These are phyloP conservation scores for Blumeria hordei DNA, from an alignment of 2,329 filamentous ascomycete species.

Conservation along the genomic window DNA sequence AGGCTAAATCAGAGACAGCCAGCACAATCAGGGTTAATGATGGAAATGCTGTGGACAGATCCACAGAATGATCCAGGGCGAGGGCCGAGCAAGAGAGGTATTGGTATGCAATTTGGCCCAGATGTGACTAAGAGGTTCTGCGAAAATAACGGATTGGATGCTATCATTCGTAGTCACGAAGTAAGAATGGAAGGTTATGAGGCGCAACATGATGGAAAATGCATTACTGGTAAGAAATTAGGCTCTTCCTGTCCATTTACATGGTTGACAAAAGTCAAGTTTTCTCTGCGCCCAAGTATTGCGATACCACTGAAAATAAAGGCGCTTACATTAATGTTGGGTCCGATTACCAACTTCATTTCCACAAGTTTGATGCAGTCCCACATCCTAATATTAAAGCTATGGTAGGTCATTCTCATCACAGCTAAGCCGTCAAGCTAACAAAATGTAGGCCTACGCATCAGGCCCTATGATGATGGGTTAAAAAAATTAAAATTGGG, in stretches of 20 bases:
- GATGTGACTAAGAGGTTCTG: slow-evolving; percentile 94
- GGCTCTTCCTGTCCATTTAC: background rate
- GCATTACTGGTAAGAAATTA: slow-evolving; percentile 52
- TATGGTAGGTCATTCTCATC: slow-evolving; percentile 33
- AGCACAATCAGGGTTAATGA: slow-evolving; percentile 87
- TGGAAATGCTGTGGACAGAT: slow-evolving; percentile 99
- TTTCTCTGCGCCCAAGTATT: slow-evolving; percentile 94
- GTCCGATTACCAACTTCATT: slow-evolving; percentile 73
- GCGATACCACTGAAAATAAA: slow-evolving; percentile 93
- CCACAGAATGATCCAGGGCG: slow-evolving; percentile 68
- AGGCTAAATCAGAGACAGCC: slow-evolving; percentile 79
- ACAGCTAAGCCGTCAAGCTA: background rate
- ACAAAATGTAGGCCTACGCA: background rate
- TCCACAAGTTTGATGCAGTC: slow-evolving; percentile 85
- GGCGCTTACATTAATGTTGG: slow-evolving; percentile 96
- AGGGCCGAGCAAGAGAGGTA: slow-evolving; percentile 86
- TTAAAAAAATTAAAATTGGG: too few species aligned
- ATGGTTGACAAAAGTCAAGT: slow-evolving; percentile 24
- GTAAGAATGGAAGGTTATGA: slow-evolving; percentile 99
- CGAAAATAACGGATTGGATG: slow-evolving; percentile 81
- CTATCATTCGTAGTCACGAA: slow-evolving; percentile 91
- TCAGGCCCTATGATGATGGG: background rate
- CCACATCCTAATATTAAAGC: slow-evolving; percentile 88
- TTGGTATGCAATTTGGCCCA: slow-evolving; percentile 88
- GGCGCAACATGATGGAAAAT: slow-evolving; percentile 83